Base-by-base conservation (phyloP, 164 flowering plant species). In the Buxus sempervirens region DNA sequence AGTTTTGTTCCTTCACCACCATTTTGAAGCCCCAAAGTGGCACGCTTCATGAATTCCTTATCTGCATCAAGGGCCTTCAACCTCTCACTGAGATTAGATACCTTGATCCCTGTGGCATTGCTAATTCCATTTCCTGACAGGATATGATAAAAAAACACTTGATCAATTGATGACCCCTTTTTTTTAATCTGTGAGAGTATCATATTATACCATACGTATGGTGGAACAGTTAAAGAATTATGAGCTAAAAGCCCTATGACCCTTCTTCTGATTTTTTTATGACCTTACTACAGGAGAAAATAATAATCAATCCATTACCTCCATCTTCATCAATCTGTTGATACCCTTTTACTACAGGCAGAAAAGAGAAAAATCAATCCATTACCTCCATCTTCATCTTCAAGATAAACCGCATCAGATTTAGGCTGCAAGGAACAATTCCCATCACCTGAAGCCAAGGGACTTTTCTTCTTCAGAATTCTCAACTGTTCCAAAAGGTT, bases 1-100 rank as follows among this genome's bases (percentile, higher is more conserved):
- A 83, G 79, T 58, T 76, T 65, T 28, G 73, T 67, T 42, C 84
- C 87, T 70, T 82, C 82, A 24, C 73, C 72, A 42, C 78, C 81
- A 64, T 66, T 79, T 54, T 76, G 72, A 5, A 76, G 72, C 42
- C 77, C 64, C 63, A 67, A 64, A 22, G 78, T 66, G 42, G 75
- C 73, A 70, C 77, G 83, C 64, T 77, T 77, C 41, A 81, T 66
- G 75, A 82, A 78, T 62, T 66, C 82, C 54, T 73, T 71, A 10
- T 81, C 85, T 64, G 72, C 77, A 73, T 83, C 84, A 64, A 85
- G 73, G 42, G 79, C 84, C 38, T 75, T 72, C 69, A 83, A 53
- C 54, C 70, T 80, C 70, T 77, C 79, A 53, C 64, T 66, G 20
- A 82, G 60, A 21, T 60, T 45, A 24, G 77, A 69, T 23, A 80